A percentile compares a stretch with the other conserved stretches of the same genome.
Conservation (phyloP, 139 green algal species). For the Raphidocelis subcapitata region DNA sequence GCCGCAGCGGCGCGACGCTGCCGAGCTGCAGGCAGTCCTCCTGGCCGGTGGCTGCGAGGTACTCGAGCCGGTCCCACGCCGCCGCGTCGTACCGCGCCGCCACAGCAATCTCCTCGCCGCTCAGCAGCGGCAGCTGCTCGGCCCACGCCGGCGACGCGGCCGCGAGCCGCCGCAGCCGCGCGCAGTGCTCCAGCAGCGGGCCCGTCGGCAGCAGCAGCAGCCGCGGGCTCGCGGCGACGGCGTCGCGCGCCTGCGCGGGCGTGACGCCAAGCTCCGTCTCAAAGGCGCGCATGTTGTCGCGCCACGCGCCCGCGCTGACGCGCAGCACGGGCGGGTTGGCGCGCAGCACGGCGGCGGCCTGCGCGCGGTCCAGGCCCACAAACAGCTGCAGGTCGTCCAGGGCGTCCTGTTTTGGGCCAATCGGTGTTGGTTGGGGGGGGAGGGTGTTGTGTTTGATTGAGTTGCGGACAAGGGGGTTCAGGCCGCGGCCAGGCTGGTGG, state of each 20-base stretch:
- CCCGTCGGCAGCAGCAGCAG: slow-evolving; percentile 7
- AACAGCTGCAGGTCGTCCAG: slow-evolving; percentile 18
- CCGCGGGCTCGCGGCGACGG: neutral
- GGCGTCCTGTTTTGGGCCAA: too few species aligned
- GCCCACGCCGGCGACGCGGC: neutral
- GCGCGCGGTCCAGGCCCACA: neutral
- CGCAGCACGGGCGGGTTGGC: neutral
- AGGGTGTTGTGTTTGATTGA: too few species aligned
- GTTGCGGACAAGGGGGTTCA: too few species aligned
- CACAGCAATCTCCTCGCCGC: slow-evolving; percentile 1
- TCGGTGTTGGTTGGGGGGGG: too few species aligned
- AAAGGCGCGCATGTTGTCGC: slow-evolving; percentile 17
- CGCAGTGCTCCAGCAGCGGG: neutral
- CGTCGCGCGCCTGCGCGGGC: slow-evolving; percentile 14
- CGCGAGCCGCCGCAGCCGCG: neutral
- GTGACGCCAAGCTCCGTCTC: slow-evolving; percentile 7
- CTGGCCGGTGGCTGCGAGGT: too few species aligned
- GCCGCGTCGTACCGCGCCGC: neutral
- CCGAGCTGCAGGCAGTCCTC: too few species aligned
- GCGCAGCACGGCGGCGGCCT: slow-evolving; percentile 1
- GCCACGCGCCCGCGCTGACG: slow-evolving; percentile 8
- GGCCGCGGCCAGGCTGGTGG: too few species aligned
- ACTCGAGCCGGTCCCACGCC: neutral
- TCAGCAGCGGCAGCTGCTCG: neutral
- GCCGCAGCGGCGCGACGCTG: too few species aligned